Evolutionary conservation across 2,329 filamentous ascomycete species (phyloP).

Genomic region (Mycocentrospora acerina): DNA sequence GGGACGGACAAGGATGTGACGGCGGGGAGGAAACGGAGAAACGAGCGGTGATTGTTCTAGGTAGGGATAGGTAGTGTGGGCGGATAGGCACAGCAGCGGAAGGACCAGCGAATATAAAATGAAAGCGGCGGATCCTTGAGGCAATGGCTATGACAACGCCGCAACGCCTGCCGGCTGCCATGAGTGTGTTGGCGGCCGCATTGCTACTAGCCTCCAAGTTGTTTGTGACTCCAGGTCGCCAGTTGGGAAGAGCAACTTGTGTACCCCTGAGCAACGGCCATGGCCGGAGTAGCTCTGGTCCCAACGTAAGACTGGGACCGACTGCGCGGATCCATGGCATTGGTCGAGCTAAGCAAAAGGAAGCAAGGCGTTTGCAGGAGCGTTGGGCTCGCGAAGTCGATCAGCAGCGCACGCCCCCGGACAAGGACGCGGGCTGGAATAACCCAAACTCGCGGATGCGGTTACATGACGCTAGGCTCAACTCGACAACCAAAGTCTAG

Average conservation of each 20-base stretch:
- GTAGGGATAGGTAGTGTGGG: constrained; percentile 38
- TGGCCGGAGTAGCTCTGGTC: constrained; percentile 34
- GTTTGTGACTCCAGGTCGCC: constrained; percentile 32
- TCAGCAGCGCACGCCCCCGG: constrained; percentile 35
- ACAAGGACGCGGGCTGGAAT: constrained; percentile 28
- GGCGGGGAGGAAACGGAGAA: constrained; percentile 43
- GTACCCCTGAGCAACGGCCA: constrained; percentile 40
- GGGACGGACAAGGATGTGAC: constrained; percentile 38
- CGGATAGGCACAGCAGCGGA: constrained; percentile 41
- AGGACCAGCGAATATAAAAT: constrained; percentile 36
- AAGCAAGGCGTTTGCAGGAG: constrained; percentile 37
- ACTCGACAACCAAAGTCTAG: constrained; percentile 3
- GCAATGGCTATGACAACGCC: constrained; percentile 24
- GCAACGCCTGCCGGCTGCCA: constrained; percentile 25
- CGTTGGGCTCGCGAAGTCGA: constrained; percentile 39
- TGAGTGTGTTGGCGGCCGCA: constrained; percentile 33
- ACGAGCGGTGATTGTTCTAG: constrained; percentile 40
- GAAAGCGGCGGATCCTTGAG: constrained; percentile 30
- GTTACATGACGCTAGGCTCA: constrained; percentile 22
- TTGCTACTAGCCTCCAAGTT: constrained; percentile 1
- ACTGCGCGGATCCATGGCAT: constrained; percentile 38
- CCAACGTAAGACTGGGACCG: constrained; percentile 27
- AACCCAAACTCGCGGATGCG: constrained; percentile 29
- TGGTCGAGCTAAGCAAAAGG: constrained; percentile 33
- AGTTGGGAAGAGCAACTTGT: constrained; percentile 24